Percentiles rank a stretch among this genome's conserved stretches.
phyloP scores from a whole-genome alignment of 768 basidiomycete genomes.

The Galerina sulciceps region DNA sequence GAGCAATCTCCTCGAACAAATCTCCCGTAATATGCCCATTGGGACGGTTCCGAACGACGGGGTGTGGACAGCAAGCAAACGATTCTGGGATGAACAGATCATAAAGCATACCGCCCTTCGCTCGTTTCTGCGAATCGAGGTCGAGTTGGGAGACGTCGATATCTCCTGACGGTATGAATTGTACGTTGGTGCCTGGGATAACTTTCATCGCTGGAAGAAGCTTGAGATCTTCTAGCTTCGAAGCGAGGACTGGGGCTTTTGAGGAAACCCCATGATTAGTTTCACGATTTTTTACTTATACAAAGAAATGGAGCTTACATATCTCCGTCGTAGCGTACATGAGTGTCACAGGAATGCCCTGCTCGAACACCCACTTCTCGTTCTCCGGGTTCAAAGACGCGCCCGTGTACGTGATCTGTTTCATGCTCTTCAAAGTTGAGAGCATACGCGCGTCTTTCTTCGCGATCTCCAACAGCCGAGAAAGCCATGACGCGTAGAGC shows the following conservation, averaged over 20 bases:
- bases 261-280: too few relatives aligned
- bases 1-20: constrained; percentile 57
- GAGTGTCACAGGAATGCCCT: constrained; percentile 6
- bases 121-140: constrained; percentile 44
- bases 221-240: neutral
- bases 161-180: constrained; percentile 16
- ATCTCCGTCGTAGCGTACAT: constrained; percentile 11
- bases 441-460: constrained; percentile 10
- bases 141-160: constrained; percentile 21
- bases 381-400: constrained; percentile 20
- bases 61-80: constrained; percentile 64
- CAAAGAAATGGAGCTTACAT: neutral
- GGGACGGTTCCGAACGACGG: constrained; percentile 51
- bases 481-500: constrained; percentile 25
- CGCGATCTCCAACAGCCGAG: constrained; percentile 18
- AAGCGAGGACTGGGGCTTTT: neutral
- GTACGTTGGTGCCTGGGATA: constrained; percentile 30
- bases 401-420: constrained; percentile 25
- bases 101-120: constrained; percentile 40
- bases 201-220: constrained; percentile 12
- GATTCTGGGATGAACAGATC: constrained; percentile 62
- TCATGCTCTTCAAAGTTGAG: constrained; percentile 14
- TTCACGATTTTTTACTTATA: too few relatives aligned
- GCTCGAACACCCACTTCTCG: constrained; percentile 12
- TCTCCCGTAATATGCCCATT: constrained; percentile 75